These are phyloP conservation scores for Aspergillus udagawae DNA, from an alignment of 2,329 filamentous ascomycete genomes.

Conservation along the genomic window DNA sequence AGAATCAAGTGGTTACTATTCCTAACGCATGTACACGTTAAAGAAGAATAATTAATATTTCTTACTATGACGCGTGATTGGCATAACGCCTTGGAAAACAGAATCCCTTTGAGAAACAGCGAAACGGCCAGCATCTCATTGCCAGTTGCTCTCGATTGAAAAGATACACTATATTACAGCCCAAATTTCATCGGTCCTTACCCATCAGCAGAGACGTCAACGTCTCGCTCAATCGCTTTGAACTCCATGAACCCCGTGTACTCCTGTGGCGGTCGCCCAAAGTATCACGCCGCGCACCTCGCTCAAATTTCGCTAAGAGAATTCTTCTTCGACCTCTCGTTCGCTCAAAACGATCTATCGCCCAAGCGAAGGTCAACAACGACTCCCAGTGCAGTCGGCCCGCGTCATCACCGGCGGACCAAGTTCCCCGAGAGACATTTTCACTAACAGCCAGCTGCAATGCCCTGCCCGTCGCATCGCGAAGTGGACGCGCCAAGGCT, in stretches of 20 bases:
- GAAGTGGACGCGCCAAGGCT: slow-evolving; percentile 52
- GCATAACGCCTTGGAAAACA: neutral
- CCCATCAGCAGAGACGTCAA: slow-evolving; percentile 29
- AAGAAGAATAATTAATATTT: neutral
- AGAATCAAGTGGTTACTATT: neutral
- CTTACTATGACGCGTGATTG: neutral
- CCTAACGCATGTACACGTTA: neutral
- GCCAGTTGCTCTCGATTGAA: neutral
- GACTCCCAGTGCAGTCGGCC: slow-evolving; percentile 40
- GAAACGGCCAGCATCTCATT: neutral
- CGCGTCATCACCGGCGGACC: slow-evolving; percentile 28
- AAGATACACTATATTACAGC: slow-evolving; percentile 21
- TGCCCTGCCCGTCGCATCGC: slow-evolving; percentile 51
- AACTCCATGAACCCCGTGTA: slow-evolving; percentile 41
- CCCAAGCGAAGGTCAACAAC: slow-evolving; percentile 45
- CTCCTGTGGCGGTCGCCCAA: slow-evolving; percentile 32
- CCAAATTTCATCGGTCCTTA: slow-evolving; percentile 24
- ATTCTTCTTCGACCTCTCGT: slow-evolving; percentile 30
- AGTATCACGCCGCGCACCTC: slow-evolving; percentile 31
- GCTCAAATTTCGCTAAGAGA: slow-evolving; percentile 21
- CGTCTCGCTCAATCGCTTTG: slow-evolving; percentile 22
- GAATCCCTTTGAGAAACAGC: neutral
- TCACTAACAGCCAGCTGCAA: slow-evolving; percentile 49
- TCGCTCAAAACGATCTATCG: slow-evolving; percentile 41
- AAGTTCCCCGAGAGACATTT: slow-evolving; percentile 32